Evolutionary conservation across 2,329 filamentous ascomycete species (phyloP).

Genomic region (Bisporella sp.): DNA sequence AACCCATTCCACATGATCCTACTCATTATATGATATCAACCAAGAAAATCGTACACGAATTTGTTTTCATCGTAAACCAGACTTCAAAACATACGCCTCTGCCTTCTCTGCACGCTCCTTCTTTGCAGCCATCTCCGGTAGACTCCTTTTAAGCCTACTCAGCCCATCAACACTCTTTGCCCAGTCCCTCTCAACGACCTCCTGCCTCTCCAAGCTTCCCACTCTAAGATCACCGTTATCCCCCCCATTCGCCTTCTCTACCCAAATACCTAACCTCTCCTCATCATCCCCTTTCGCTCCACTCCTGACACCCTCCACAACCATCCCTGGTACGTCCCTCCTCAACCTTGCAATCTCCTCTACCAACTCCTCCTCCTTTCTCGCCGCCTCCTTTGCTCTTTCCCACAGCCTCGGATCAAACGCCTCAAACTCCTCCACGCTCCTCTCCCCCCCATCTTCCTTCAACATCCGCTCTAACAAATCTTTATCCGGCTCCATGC

Average conservation of each 20-base stretch:
- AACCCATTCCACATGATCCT: too few species aligned
- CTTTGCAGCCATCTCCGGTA: conserved; percentile 55
- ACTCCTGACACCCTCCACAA: conserved; percentile 16
- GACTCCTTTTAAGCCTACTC: conserved; percentile 47
- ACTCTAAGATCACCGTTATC: conserved; percentile 23
- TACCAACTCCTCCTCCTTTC: conserved; percentile 56
- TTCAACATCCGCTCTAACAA: conserved; percentile 30
- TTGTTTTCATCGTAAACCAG: too few species aligned
- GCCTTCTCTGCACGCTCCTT: conserved; percentile 59
- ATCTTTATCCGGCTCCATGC: conserved; percentile 34
- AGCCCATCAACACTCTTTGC: conserved; percentile 42
- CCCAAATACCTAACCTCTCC: conserved; percentile 16
- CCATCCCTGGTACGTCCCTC: conserved; percentile 14
- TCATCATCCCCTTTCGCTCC: conserved; percentile 14
- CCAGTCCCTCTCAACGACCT: conserved; percentile 40
- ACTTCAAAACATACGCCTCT: conserved; percentile 23
- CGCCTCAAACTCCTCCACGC: conserved; percentile 45
- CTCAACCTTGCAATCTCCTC: conserved; percentile 49
- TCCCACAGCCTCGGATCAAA: conserved; percentile 53
- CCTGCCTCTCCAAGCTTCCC: conserved; percentile 37
- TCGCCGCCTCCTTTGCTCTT: conserved; percentile 52
- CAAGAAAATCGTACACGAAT: too few species aligned
- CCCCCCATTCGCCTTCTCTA: conserved; percentile 9
- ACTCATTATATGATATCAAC: too few species aligned
- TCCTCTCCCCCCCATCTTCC: conserved; percentile 6